A percentile compares a stretch with the other conserved stretches of the same genome.
phyloP scores from a whole-genome alignment of 1,284 basidiomycete species.

The Fomitopsis schrenkii region DNA sequence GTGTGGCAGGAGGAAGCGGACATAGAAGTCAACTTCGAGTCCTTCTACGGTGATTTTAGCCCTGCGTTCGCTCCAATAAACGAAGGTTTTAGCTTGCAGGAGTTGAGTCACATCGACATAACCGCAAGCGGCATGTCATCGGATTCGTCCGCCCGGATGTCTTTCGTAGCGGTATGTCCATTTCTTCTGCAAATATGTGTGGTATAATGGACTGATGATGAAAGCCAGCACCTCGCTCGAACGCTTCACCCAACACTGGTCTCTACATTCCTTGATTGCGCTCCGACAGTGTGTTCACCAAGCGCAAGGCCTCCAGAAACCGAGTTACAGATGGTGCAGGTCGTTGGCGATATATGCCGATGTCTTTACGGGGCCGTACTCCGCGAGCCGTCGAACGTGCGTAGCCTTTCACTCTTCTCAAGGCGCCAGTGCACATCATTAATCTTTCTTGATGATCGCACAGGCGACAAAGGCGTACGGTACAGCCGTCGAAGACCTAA shows the following conservation, averaged over 20 bases:
- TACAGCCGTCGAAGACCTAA: conserved; percentile 41
- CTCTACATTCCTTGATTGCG: conserved; percentile 82
- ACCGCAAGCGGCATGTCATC: conserved; percentile 4
- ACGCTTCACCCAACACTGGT: conserved; percentile 74
- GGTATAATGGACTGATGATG: not conserved
- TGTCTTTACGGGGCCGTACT: conserved; percentile 62
- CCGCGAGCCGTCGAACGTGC: conserved; percentile 15
- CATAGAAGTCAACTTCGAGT: conserved; percentile 19
- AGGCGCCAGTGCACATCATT: no score
- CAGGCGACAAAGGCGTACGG: conserved; percentile 19
- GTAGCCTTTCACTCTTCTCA: not conserved
- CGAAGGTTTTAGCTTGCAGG: conserved; percentile 34
- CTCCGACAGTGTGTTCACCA: conserved; percentile 76
- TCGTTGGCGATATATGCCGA: conserved; percentile 58
- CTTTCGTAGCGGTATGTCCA: conserved; percentile 8
- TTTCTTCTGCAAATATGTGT: not conserved
- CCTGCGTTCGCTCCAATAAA: conserved; percentile 16
- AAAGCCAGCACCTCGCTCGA: conserved; percentile 38
- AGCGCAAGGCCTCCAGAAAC: conserved; percentile 49
- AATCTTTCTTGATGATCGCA: not conserved
- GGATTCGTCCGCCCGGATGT: not conserved
- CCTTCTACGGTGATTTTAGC: conserved; percentile 19
- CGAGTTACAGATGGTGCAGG: conserved; percentile 61
- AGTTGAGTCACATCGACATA: conserved; percentile 30
- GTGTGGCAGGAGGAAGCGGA: conserved; percentile 18